Evolutionary conservation across 2,329 filamentous ascomycete genomes (phyloP), one percentile per base, ranked within the genome.

Genomic region (Plectosphaerella plurivora): DNA sequence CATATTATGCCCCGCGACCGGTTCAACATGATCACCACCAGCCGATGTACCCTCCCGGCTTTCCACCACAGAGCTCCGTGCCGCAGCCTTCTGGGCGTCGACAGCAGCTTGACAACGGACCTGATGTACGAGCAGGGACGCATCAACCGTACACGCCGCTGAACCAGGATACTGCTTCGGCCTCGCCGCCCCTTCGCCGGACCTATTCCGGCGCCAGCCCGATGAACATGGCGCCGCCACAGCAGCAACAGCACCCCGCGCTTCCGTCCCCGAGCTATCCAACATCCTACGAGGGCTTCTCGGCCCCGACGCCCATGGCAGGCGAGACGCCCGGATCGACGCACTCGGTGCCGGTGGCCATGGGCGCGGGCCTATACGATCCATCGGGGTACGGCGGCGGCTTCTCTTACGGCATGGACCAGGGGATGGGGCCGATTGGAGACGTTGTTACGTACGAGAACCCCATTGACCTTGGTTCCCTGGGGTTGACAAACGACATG

Each of bases 361-460:
- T 1, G 42, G 16, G 16, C 41, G 49, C 33, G 42, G 39, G 42
- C 24, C 28, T 50, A 24, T 55, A 51, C 16, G 53, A 55, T 7
- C 49, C 51, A 2, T 47, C 47, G 1, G 53, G 44, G 5, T 45
- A 52, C 37, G 46, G 53, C 14, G 53, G 36, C 1, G 53, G 50
- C 14, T 59, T 53, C 35, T 56, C 53, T 8, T 60, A 63, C 6
- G 28, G 28, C 28, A 59, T 66, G 1, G 61, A 60, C 5, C 51
- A 57, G 44, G 59, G 57, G 14, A 58, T 61, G 37, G 54, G 64
- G 49, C 18, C 61, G 53, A 22, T 63, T 51, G 69, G 73, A 55
- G 72, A 78, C 46, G 70, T 72, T 57, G 86, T 91, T 69, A 84
- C 88, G 55, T 89, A 92, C 58, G 84, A 90, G 63, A 87, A 83